Evolutionary conservation across 2,329 filamentous ascomycete species (phyloP), one percentile per base, ranked within the genome.

Genomic region (Pseudogymnoascus sp.): DNA sequence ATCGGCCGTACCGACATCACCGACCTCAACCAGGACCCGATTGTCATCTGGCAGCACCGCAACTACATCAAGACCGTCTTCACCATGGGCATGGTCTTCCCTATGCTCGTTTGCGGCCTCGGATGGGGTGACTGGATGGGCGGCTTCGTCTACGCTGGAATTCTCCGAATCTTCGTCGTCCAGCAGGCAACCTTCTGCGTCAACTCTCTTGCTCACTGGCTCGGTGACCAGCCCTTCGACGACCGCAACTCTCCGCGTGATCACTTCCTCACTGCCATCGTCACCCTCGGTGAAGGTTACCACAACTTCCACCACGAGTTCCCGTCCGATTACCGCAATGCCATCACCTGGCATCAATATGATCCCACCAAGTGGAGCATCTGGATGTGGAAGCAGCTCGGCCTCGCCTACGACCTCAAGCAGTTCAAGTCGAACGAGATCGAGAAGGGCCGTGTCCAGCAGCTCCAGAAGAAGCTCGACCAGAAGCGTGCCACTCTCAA

Each of bases 301-400:
- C 91, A 96, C 83, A 96, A 96, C 83, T 96, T 96, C 83, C 91
- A 96, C 79, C 91, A 96, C 82, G 91, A 96, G 76, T 96, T 96
- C 79, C 91, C 91, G 62, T 93, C 90, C 10, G 91, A 96, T 76
- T 96, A 95, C 85, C 90, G 91, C 74, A 96, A 96, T 75, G 91
- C 90, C 66, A 93, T 95, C 70, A 82, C 91, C 77, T 96, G 91
- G 90, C 88, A 86, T 79, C 91, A 96, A 79, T 96, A 96, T 73
- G 91, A 96, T 75, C 91, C 91, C 56, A 96, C 91, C 75, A 96
- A 96, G 81, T 95, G 91, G 90, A 83, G 79, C 74, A 96, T 96
- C 80, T 91, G 86, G 86, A 71, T 81, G 65, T 93, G 89, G 87
- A 95, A 93, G 84, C 85, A 88, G 77, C 78, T 93, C 63, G 90